Evolutionary conservation across 2,329 filamentous ascomycete genomes (phyloP), one percentile per base, ranked within the genome.

Genomic region (Ilyonectria sp.): DNA sequence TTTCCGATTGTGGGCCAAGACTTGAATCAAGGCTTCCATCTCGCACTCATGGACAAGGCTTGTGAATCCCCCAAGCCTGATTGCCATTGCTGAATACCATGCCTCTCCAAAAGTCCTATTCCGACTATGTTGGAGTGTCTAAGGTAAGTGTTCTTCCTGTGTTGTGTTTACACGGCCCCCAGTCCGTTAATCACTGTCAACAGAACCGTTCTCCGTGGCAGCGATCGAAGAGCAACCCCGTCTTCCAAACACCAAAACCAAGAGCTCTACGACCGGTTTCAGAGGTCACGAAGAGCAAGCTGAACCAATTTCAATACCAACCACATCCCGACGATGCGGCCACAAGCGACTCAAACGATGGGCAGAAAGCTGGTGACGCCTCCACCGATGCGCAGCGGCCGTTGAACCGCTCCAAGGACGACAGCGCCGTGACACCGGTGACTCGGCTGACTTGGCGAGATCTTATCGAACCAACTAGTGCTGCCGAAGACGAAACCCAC

Each of bases 241-340:
- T 81, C 52, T 79, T 78, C 46, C 76, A 81, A 63, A 77, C 77
- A 21, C 79, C 79, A 43, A 79, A 74, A 37, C 59, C 80, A 11
- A 81, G 79, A 43, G 77, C 84, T 44, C 77, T 86, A 7, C 81
- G 84, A 35, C 84, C 86, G 19, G 82, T 90, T 13, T 91, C 90
- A 44, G 84, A 87, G 35, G 83, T 82, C 9, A 90, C 90, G 11
- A 91, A 88, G 75, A 87, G 82, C 69, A 92, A 91, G 74, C 82
- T 92, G 35, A 87, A 86, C 75, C 87, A 88, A 63, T 91, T 89
- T 69, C 82, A 84, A 58, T 82, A 84, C 15, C 77, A 80, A 8
- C 69, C 74, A 2, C 58, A 66, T 13, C 63, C 72, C 29, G 70
- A 74, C 15, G 74, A 73, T 21, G 54, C 65, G 8, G 43, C 47